phyloP scores from a whole-genome alignment of 2,329 filamentous ascomycete species.

The Diaporthe ilicicola region DNA sequence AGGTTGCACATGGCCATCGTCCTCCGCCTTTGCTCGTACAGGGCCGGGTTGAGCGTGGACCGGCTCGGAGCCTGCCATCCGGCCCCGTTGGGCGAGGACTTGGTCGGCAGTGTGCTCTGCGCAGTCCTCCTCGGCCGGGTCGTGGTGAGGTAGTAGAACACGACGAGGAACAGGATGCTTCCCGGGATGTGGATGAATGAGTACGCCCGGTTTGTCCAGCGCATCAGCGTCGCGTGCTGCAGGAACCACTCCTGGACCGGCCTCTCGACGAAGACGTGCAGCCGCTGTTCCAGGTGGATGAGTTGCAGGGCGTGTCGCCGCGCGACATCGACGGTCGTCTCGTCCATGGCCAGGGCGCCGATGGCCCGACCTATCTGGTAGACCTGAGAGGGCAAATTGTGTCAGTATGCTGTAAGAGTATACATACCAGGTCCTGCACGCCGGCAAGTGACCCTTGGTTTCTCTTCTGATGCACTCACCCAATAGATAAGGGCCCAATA shows the following conservation, averaged over 20 bases:
- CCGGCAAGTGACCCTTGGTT: background rate
- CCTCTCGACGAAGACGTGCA: constrained; percentile 73
- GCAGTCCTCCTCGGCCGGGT: constrained; percentile 50
- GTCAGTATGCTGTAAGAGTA: background rate
- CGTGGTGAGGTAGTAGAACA: constrained; percentile 76
- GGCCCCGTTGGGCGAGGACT: constrained; percentile 20
- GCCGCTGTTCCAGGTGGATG: constrained; percentile 70
- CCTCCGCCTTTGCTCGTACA: constrained; percentile 64
- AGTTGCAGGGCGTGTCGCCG: constrained; percentile 74
- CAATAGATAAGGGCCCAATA: constrained; percentile 82
- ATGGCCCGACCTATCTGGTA: constrained; percentile 80
- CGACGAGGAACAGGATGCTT: constrained; percentile 72
- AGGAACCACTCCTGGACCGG: constrained; percentile 65
- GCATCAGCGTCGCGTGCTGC: constrained; percentile 63
- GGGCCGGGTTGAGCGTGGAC: constrained; percentile 52
- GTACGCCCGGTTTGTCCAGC: constrained; percentile 76
- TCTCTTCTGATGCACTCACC: constrained; percentile 57
- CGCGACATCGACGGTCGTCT: constrained; percentile 73
- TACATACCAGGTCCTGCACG: too few species aligned
- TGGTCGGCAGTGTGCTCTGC: constrained; percentile 30
- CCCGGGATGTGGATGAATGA: constrained; percentile 83
- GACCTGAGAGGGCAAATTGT: constrained; percentile 54
- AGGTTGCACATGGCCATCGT: constrained; percentile 71
- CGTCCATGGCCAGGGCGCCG: constrained; percentile 73
- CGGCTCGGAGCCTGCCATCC: constrained; percentile 50